A percentile compares a stretch with the other conserved stretches of the same genome.
Conservation (phyloP, 805 yeast genomes). For the Suhomyces xylopsoci region DNA sequence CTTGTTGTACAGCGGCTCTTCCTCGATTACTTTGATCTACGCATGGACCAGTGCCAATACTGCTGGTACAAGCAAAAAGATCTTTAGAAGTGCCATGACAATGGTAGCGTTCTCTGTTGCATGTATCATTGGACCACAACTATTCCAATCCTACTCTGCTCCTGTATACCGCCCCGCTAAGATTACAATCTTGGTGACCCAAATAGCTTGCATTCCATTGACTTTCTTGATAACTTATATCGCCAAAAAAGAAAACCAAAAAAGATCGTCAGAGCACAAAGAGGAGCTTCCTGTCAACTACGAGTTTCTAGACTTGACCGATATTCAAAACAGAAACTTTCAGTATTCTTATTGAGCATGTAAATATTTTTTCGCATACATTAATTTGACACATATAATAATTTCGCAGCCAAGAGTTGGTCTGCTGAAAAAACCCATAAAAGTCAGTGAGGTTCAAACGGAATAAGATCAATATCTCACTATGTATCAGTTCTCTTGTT, state of each 20-base stretch:
- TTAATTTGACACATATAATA: background rate
- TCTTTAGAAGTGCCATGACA: slow-evolving; percentile 54
- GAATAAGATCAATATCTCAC: background rate
- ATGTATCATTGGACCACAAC: slow-evolving; percentile 64
- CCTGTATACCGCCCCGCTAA: slow-evolving; percentile 61
- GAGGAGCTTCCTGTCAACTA: slow-evolving; percentile 28
- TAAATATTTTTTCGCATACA: background rate
- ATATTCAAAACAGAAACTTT: slow-evolving; percentile 54
- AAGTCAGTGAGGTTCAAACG: background rate
- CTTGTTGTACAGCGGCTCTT: slow-evolving; percentile 52
- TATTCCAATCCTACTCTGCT: slow-evolving; percentile 51
- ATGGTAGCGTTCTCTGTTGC: slow-evolving; percentile 68
- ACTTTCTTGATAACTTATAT: slow-evolving; percentile 42
- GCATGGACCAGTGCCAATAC: slow-evolving; percentile 64
- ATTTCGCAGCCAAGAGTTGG: background rate
- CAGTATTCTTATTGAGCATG: slow-evolving; percentile 45
- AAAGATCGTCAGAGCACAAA: slow-evolving; percentile 42
- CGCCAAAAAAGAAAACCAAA: slow-evolving; percentile 48
- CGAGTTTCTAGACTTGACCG: slow-evolving; percentile 57
- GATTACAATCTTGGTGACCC: slow-evolving; percentile 51
- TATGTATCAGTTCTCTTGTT: background rate
- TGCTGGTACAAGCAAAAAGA: slow-evolving; percentile 74
- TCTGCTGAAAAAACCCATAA: background rate
- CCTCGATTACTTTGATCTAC: slow-evolving; percentile 55
- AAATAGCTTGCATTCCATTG: slow-evolving; percentile 44